Conservation (phyloP, 192 early-diverging fungal species). For the Spizellomyces punctatus region DNA sequence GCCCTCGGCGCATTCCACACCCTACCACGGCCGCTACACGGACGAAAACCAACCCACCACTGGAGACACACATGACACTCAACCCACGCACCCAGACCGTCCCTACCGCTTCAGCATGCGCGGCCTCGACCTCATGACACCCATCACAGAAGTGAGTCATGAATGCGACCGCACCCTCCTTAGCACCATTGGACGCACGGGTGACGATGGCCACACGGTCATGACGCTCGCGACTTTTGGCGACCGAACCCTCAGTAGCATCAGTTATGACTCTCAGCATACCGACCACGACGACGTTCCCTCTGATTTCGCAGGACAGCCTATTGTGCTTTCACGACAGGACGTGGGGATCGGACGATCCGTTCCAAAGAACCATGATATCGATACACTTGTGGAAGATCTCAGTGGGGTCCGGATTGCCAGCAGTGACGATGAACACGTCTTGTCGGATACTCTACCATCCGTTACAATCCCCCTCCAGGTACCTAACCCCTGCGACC, state of each 20-base stretch:
- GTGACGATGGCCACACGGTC: conserved; percentile 24
- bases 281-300: background rate
- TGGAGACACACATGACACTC: background rate
- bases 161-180: conserved; percentile 25
- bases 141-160: conserved; percentile 42
- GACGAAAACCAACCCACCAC: background rate
- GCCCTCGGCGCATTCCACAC: background rate
- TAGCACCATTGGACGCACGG: conserved; percentile 36
- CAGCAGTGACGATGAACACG: conserved; percentile 3
- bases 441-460: no score
- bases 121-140: conserved; percentile 40
- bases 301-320: no score
- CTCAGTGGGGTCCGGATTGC: background rate
- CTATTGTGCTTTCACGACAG: no score
- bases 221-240: conserved; percentile 29
- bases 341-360: no score
- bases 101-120: background rate
- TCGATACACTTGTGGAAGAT: no score
- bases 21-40: background rate
- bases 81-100: background rate
- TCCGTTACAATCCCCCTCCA: no score
- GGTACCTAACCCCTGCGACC: no score
- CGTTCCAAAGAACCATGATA: no score
- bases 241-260: conserved; percentile 28
- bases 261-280: conserved; percentile 1